Evolutionary conservation across 495 filamentous ascomycete genomes (phyloP).

Genomic region (Glutinoglossum americanum): DNA sequence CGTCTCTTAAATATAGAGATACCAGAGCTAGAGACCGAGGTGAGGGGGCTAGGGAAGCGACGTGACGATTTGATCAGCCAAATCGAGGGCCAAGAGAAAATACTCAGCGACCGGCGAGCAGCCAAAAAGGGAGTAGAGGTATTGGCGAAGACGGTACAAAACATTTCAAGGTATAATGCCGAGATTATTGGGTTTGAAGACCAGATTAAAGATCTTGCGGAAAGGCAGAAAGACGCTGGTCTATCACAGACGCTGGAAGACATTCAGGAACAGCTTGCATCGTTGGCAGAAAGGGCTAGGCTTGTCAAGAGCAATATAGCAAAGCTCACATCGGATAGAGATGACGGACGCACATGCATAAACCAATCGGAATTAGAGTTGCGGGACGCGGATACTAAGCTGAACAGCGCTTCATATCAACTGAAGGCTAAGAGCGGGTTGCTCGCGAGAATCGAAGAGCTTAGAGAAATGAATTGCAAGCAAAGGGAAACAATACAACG

Average conservation of each 20-base stretch:
- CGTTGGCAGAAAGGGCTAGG: slow-evolving; percentile 43
- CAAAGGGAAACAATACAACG: slow-evolving; percentile 44
- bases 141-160: slow-evolving; percentile 50
- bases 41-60: slow-evolving; percentile 28
- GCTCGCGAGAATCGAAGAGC: slow-evolving; percentile 44
- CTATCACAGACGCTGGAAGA: slow-evolving; percentile 51
- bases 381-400: slow-evolving; percentile 43
- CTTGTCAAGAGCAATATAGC: slow-evolving; percentile 35
- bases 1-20: slow-evolving; percentile 49
- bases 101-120: slow-evolving; percentile 39
- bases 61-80: slow-evolving; percentile 37
- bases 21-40: slow-evolving; percentile 40
- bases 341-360: slow-evolving; percentile 43
- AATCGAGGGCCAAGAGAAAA: slow-evolving; percentile 51
- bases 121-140: slow-evolving; percentile 53
- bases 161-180: slow-evolving; percentile 46
- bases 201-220: slow-evolving; percentile 45
- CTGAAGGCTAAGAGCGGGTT: slow-evolving; percentile 58
- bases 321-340: slow-evolving; percentile 44
- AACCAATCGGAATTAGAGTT: slow-evolving; percentile 48
- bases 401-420: slow-evolving; percentile 45
- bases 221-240: slow-evolving; percentile 46
- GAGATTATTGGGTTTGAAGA: slow-evolving; percentile 47
- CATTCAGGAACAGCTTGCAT: slow-evolving; percentile 53
- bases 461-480: slow-evolving; percentile 39